Evolutionary conservation across 169 alveolate genomes (phyloP), one percentile per base, ranked within the genome.

Genomic region (Babesia ovis): DNA sequence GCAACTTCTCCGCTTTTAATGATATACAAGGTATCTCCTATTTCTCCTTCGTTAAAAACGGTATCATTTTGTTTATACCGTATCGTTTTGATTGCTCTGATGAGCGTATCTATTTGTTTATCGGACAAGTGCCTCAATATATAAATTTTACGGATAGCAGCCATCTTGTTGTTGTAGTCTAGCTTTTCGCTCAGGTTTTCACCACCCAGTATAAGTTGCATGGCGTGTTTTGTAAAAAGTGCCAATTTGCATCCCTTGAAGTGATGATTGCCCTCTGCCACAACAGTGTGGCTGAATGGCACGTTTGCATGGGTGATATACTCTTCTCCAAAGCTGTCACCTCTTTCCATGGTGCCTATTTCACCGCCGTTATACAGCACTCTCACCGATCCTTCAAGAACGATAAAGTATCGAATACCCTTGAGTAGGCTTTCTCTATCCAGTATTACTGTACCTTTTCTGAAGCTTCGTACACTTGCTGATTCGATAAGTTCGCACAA

Each of bases 301-400:
- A 85, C 76, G 55, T 89, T 93, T n/a, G 95, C 95, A 48, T 89
- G 80, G 32, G 90, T 68, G 1, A 94, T 94, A 68, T 91, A 94
- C 64, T 94, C 95, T 76, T 96, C 99, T 4, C 99, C 98, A 62
- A 96, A 96, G 41, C 95, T 90, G 57, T 94, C 96, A 0, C 99
- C 99, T 57, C 96, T 85, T 41, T 91, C 87, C 77, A 94, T 85
- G 39, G 58, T 48, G 18, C 92, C 93, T 25, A 88, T 82, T 51
- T 85, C 85, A 35, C 46, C 48, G 51, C 82, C 90, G 57, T 89
- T 86, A 20, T 72, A 74, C 22, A 59, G 57, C n/a, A 90, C 69
- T 14, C 66, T 79, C 46, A 94, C 95, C 32, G 90, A 91, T 2
- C 97, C 97, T 51, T 94, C 97, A 23, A 94, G 85, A 11, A 94